Evolutionary conservation across 2,329 filamentous ascomycete genomes (phyloP).

Genomic region (Zarea fungicola): DNA sequence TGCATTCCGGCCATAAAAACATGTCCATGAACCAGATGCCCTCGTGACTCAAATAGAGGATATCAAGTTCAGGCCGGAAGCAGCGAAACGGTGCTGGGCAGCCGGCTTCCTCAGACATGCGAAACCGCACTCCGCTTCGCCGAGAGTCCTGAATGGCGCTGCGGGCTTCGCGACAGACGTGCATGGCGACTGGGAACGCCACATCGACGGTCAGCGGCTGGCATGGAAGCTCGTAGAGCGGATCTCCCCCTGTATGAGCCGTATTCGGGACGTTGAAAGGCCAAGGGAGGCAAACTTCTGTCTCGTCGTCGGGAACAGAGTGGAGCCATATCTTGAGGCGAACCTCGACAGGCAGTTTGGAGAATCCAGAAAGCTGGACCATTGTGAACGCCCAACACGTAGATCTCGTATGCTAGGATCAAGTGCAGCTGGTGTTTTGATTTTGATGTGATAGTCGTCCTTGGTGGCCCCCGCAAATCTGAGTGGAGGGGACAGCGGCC

Average conservation of each 20-base stretch:
- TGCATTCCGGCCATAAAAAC: background rate
- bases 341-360: constrained; percentile 6
- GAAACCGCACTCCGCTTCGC: background rate
- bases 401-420: too few relatives aligned
- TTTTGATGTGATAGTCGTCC: background rate
- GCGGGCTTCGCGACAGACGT: constrained; percentile 8
- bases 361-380: background rate
- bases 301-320: constrained; percentile 1
- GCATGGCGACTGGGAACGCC: constrained; percentile 1
- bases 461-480: too few relatives aligned
- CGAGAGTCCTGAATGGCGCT: background rate
- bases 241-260: background rate
- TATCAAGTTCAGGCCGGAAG: background rate
- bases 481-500: background rate
- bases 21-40: background rate
- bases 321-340: constrained; percentile 1
- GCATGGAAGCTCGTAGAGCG: background rate
- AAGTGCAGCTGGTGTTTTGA: too few relatives aligned
- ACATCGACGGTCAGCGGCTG: constrained; percentile 8
- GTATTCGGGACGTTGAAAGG: background rate
- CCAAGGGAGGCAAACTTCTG: constrained; percentile 8
- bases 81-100: background rate
- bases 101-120: background rate
- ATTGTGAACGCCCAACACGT: background rate
- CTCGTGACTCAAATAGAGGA: background rate